phyloP scores from a whole-genome alignment of 495 filamentous ascomycete species.

The Aspergillus coremiiformis region DNA sequence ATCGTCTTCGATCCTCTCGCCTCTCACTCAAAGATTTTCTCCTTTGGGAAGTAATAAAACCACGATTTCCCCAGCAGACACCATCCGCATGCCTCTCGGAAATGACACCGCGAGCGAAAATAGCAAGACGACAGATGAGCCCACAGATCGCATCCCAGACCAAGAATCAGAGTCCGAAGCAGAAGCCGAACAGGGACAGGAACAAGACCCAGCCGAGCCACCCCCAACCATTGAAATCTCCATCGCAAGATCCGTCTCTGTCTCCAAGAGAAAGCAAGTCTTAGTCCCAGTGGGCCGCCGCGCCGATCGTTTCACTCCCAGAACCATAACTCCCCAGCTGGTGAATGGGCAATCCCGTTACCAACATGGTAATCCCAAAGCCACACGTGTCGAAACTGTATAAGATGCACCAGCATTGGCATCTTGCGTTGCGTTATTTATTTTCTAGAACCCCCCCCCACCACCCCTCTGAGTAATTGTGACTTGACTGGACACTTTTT shows the following conservation, averaged over 20 bases:
- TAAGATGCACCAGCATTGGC: neutral
- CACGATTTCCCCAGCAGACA: conserved; percentile 6
- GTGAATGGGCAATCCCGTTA: conserved; percentile 26
- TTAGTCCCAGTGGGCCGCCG: conserved; percentile 30
- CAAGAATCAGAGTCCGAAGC: neutral
- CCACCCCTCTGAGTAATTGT: too few relatives aligned
- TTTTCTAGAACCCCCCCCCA: too few relatives aligned
- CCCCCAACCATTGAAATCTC: conserved; percentile 32
- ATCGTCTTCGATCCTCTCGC: conserved; percentile 13
- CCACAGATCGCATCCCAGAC: neutral
- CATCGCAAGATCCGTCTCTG: conserved; percentile 35
- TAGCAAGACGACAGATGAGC: neutral
- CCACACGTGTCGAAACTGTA: conserved; percentile 29
- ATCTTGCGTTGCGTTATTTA: too few relatives aligned
- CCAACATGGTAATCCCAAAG: conserved; percentile 31
- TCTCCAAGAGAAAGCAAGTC: conserved; percentile 30
- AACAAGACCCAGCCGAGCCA: neutral
- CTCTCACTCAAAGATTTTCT: conserved; percentile 6
- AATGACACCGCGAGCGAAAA: conserved; percentile 6
- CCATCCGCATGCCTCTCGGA: conserved; percentile 14
- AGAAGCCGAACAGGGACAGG: neutral
- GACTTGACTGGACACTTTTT: too few relatives aligned
- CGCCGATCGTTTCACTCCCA: conserved; percentile 17
- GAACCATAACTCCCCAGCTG: conserved; percentile 21
- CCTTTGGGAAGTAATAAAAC: conserved; percentile 7